Conservation (phyloP, 208 protist genomes). For the Crithidia fasciculata region DNA sequence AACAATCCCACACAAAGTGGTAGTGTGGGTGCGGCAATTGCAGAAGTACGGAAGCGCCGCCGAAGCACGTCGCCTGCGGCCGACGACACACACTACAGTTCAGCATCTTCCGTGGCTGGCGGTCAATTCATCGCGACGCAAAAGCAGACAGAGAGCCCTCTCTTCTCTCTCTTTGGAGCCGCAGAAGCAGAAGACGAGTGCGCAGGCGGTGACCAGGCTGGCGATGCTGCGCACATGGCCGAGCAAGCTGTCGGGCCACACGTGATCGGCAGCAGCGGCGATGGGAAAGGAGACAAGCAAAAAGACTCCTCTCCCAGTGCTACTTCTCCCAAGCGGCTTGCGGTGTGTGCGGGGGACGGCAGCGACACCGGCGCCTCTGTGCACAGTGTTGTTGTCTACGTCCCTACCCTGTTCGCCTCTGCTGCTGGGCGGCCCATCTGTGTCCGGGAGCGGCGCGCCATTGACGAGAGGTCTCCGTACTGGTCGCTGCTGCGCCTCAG, state of each 20-base stretch:
- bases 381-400: slow-evolving; percentile 21
- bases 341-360: background rate
- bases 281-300: too few relatives aligned
- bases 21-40: too few relatives aligned
- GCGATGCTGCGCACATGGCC: too few relatives aligned
- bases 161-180: background rate
- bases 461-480: slow-evolving; percentile 45
- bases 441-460: slow-evolving; percentile 46
- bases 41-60: background rate
- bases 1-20: too few relatives aligned
- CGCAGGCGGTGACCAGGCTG: background rate
- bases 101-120: background rate
- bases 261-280: too few relatives aligned
- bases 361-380: too few relatives aligned
- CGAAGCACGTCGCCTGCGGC: background rate
- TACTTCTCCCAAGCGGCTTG: background rate
- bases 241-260: too few relatives aligned
- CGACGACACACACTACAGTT: too few relatives aligned
- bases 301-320: too few relatives aligned
- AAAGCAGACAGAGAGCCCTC: background rate
- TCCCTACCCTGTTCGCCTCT: slow-evolving; percentile 70
- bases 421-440: slow-evolving; percentile 62
- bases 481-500: slow-evolving; percentile 43
- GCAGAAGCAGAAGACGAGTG: background rate
- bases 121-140: too few relatives aligned